Evolutionary conservation across 176 grass and related monocot genomes (phyloP).

Genomic region (Oryza australiensis): DNA sequence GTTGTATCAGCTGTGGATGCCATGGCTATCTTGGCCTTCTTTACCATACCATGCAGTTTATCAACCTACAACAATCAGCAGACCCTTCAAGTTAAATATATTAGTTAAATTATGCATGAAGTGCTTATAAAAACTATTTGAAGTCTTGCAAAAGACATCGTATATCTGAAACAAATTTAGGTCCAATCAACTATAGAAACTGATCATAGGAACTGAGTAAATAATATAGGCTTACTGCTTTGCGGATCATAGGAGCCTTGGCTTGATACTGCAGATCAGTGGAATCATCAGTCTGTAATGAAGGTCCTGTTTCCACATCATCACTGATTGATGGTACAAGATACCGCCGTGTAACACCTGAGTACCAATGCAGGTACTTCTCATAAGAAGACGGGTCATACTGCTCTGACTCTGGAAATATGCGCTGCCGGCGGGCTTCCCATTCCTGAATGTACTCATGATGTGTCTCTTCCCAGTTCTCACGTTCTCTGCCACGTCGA

Average conservation of each 20-base stretch:
- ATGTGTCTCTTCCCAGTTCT: conserved; percentile 55
- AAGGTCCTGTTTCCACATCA: conserved; percentile 48
- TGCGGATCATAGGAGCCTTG: conserved; percentile 58
- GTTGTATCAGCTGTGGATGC: conserved; percentile 40
- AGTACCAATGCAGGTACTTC: conserved; percentile 62
- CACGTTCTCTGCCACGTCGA: conserved; percentile 53
- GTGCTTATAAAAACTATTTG: conserved; percentile 29
- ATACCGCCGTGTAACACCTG: conserved; percentile 54
- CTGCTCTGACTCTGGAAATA: conserved; percentile 52
- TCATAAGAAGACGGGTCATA: conserved; percentile 68
- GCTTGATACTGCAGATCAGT: conserved; percentile 35
- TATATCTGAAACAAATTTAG: conserved; percentile 13
- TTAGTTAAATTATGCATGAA: not conserved
- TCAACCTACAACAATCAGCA: conserved; percentile 45
- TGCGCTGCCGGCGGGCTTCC: conserved; percentile 52
- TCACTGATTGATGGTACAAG: conserved; percentile 44
- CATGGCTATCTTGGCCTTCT: conserved; percentile 53
- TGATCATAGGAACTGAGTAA: conserved; percentile 5
- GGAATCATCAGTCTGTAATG: conserved; percentile 24
- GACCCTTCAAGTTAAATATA: conserved; percentile 24
- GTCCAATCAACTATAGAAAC: not conserved
- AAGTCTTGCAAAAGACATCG: not conserved
- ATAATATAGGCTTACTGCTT: conserved; percentile 46
- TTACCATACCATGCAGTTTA: conserved; percentile 57
- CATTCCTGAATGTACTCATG: conserved; percentile 61